These are phyloP conservation scores for Nidularia pulvinata DNA, from an alignment of 768 basidiomycete species.

Conservation along the genomic window DNA sequence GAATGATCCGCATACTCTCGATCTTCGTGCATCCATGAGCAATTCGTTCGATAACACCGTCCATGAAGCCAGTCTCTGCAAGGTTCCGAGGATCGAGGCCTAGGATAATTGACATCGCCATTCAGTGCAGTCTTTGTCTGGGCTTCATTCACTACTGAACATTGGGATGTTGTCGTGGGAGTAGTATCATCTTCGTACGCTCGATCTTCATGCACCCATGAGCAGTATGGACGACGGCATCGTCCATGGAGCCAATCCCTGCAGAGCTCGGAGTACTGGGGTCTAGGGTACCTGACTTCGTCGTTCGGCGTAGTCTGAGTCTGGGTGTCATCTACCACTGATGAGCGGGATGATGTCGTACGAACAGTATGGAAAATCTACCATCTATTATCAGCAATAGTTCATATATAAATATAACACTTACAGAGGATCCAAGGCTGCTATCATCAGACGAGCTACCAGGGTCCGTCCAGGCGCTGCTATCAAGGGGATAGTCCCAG, in stretches of 20 bases:
- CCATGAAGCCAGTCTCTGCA: background rate
- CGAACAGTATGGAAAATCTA: background rate
- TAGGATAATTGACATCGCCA: too few species aligned
- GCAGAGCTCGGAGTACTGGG: background rate
- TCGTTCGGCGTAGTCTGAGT: too few species aligned
- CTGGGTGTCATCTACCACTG: background rate
- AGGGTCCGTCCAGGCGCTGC: slow-evolving; percentile 1
- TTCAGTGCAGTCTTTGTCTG: background rate
- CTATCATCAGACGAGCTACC: slow-evolving; percentile 2
- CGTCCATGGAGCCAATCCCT: background rate
- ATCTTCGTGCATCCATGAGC: too few species aligned
- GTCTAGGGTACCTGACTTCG: background rate
- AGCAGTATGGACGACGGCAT: background rate
- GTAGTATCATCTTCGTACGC: background rate
- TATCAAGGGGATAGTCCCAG: background rate
- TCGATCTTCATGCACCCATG: background rate
- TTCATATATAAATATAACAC: background rate
- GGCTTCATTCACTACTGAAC: background rate
- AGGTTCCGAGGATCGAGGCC: background rate
- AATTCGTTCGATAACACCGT: background rate
- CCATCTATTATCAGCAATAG: background rate
- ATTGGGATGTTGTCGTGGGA: background rate
- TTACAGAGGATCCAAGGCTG: background rate
- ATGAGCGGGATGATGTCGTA: background rate
- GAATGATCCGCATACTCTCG: background rate